Evolutionary conservation across 768 basidiomycete genomes (phyloP).

Genomic region (Rhodotorula paludigena): DNA sequence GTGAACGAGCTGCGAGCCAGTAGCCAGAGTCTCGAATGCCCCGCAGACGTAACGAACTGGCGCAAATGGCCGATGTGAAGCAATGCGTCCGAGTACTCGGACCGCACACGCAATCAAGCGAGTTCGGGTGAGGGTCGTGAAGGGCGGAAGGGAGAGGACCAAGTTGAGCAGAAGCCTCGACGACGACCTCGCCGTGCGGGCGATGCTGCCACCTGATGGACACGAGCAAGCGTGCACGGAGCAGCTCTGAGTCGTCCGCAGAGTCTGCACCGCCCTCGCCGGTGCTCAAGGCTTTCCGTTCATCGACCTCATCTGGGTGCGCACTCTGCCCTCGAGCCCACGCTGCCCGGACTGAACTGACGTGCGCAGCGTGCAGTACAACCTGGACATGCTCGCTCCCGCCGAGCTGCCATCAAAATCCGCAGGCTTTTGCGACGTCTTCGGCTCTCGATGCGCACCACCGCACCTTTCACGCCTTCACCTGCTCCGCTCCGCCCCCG

Average conservation of each 20-base stretch:
- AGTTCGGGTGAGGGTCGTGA: too few relatives aligned
- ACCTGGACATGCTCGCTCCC: slow-evolving; percentile 31
- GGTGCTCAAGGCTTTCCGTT: neutral
- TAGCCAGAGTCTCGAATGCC: too few relatives aligned
- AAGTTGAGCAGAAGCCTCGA: too few relatives aligned
- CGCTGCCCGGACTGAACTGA: neutral
- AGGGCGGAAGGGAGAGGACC: too few relatives aligned
- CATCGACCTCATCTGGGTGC: neutral
- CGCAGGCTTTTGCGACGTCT: slow-evolving; percentile 4
- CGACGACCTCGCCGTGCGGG: too few relatives aligned
- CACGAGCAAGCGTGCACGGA: neutral
- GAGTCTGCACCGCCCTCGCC: neutral
- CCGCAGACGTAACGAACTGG: too few relatives aligned
- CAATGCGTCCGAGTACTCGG: too few relatives aligned
- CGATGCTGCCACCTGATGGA: too few relatives aligned
- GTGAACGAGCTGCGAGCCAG: too few relatives aligned
- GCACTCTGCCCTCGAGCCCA: neutral
- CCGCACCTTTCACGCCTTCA: slow-evolving; percentile 24
- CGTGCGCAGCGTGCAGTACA: neutral
- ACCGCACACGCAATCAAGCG: too few relatives aligned
- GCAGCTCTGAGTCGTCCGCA: neutral
- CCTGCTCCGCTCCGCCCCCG: slow-evolving; percentile 13
- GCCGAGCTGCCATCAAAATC: slow-evolving; percentile 22
- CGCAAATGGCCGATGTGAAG: too few relatives aligned
- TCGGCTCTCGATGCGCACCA: slow-evolving; percentile 21